A percentile compares a stretch with the other conserved stretches of the same genome.
Evolutionary conservation across 805 yeast species (phyloP).

Genomic region (Monosporozyma siamensis): DNA sequence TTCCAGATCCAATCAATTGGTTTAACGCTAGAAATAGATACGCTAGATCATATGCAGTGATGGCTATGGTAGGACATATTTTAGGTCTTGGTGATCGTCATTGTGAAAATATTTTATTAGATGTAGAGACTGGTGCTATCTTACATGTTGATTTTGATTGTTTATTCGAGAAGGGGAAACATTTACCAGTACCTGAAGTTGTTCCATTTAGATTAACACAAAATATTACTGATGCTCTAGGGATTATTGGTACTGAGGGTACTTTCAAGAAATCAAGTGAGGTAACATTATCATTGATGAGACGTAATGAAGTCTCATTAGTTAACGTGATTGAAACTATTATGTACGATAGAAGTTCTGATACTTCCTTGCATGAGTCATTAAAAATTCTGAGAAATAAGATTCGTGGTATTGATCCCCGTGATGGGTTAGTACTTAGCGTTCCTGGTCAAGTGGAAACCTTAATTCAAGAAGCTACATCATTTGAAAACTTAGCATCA

Average conservation of each 20-base stretch:
- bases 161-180: conserved; percentile 73
- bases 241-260: conserved; percentile 84
- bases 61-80: conserved; percentile 94
- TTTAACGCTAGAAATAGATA: conserved; percentile 65
- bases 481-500: conserved; percentile 56
- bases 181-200: conserved; percentile 75
- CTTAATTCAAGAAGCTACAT: conserved; percentile 72
- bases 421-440: conserved; percentile 79
- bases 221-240: conserved; percentile 83
- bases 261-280: conserved; percentile 79
- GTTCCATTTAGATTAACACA: conserved; percentile 91
- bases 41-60: conserved; percentile 79
- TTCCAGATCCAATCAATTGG: conserved; percentile 88
- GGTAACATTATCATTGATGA: conserved; percentile 61
- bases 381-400: conserved; percentile 65
- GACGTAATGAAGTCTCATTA: conserved; percentile 72
- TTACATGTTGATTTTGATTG: conserved; percentile 97
- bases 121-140: conserved; percentile 64
- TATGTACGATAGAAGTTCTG: conserved; percentile 60
- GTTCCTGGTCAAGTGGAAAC: conserved; percentile 90
- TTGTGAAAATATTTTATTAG: conserved; percentile 78
- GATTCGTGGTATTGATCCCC: conserved; percentile 71
- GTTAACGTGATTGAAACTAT: conserved; percentile 90
- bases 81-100: conserved; percentile 95
- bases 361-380: conserved; percentile 53